phyloP scores from a whole-genome alignment of 2,329 filamentous ascomycete genomes.

The Calonectria multiphialidica region DNA sequence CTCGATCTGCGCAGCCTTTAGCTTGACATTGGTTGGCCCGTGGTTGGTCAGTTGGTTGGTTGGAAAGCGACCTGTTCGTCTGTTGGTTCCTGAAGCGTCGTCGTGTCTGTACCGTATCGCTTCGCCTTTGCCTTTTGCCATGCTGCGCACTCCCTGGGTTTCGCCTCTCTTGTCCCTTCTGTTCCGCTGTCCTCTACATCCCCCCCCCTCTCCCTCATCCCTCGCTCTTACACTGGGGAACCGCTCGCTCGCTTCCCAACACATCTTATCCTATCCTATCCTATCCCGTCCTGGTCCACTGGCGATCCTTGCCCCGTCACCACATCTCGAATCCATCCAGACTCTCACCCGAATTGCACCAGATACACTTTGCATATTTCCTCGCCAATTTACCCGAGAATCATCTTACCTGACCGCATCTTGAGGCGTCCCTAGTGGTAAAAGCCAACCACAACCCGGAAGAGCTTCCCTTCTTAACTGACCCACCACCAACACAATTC shows the following conservation, averaged over 20 bases:
- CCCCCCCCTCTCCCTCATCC: not conserved
- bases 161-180: constrained; percentile 1
- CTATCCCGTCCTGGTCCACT: not conserved
- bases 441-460: constrained; percentile 20
- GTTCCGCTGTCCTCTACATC: not conserved
- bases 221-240: not conserved
- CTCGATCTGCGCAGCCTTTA: constrained; percentile 11
- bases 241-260: not conserved
- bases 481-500: constrained; percentile 23
- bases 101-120: constrained; percentile 16
- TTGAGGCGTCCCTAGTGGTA: constrained; percentile 22
- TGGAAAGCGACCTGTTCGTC: constrained; percentile 21
- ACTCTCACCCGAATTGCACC: not conserved
- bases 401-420: constrained; percentile 18
- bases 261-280: not conserved
- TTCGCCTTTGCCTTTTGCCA: constrained; percentile 21
- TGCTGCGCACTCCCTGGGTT: constrained; percentile 9
- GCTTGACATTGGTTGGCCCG: not conserved
- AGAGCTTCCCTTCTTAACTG: constrained; percentile 18
- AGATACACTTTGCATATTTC: not conserved
- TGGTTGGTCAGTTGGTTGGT: constrained; percentile 8
- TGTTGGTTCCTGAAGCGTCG: constrained; percentile 26
- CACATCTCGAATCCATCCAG: constrained; percentile 3
- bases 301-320: constrained; percentile 1
- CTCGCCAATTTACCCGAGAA: constrained; percentile 13